phyloP scores from a whole-genome alignment of 2,329 filamentous ascomycete genomes.

The Alternaria sp. region DNA sequence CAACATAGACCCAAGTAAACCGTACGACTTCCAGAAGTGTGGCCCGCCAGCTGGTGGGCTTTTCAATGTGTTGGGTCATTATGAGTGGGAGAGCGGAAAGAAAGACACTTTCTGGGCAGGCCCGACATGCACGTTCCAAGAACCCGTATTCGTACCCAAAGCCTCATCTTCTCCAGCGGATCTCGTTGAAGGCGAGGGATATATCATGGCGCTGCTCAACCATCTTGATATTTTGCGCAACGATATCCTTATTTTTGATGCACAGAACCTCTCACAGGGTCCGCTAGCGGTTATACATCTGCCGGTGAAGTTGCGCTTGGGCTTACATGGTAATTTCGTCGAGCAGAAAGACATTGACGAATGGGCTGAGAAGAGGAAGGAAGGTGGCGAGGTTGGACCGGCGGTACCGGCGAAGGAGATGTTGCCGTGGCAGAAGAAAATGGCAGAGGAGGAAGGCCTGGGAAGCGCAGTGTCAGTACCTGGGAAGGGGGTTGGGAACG shows the following conservation, averaged over 20 bases:
- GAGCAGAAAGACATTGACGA: constrained; percentile 42
- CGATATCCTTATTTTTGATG: constrained; percentile 56
- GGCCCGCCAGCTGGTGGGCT: constrained; percentile 43
- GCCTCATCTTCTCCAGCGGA: constrained; percentile 38
- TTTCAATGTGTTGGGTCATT: constrained; percentile 48
- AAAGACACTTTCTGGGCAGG: constrained; percentile 50
- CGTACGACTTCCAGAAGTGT: constrained; percentile 46
- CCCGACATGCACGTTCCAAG: constrained; percentile 59
- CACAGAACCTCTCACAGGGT: constrained; percentile 48
- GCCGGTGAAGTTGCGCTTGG: constrained; percentile 48
- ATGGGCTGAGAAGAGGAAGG: constrained; percentile 41
- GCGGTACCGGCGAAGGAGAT: constrained; percentile 30
- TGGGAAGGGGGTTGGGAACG: background rate
- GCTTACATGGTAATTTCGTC: constrained; percentile 47
- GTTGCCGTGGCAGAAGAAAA: constrained; percentile 43
- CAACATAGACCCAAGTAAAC: constrained; percentile 47
- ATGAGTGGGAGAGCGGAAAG: constrained; percentile 42
- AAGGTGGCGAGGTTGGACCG: constrained; percentile 38
- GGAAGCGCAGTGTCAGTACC: constrained; percentile 13
- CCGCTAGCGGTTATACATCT: constrained; percentile 54
- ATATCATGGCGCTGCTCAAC: constrained; percentile 57
- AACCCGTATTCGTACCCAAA: constrained; percentile 63
- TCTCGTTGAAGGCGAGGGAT: constrained; percentile 60
- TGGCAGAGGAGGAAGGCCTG: constrained; percentile 28
- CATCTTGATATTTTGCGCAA: constrained; percentile 53